Evolutionary conservation across 805 yeast genomes (phyloP).

Genomic region (Ogataea ramenticola): DNA sequence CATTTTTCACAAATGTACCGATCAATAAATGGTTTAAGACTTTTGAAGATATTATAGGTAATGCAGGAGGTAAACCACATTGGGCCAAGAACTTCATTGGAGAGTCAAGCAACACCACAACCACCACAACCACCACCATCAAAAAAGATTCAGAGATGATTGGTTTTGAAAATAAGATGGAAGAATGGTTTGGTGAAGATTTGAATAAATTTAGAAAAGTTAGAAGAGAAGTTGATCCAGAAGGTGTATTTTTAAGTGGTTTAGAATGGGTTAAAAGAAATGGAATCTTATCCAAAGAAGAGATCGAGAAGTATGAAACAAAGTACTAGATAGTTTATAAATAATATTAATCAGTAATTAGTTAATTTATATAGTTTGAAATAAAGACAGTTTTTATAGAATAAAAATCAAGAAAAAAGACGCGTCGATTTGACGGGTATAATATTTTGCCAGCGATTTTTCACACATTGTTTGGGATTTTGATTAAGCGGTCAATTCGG

Average conservation of each 20-base stretch:
- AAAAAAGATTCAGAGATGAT: conserved; percentile 60
- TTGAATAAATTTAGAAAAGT: conserved; percentile 52
- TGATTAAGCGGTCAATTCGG: too few species aligned
- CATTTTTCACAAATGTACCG: conserved; percentile 71
- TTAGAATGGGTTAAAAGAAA: conserved; percentile 76
- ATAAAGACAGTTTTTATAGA: too few species aligned
- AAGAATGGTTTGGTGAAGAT: conserved; percentile 75
- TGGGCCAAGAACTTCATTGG: conserved; percentile 97
- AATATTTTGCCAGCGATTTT: too few species aligned
- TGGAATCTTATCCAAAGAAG: conserved; percentile 45
- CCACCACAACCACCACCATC: background rate
- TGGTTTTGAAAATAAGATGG: conserved; percentile 65
- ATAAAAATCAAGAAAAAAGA: too few species aligned
- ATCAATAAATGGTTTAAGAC: conserved; percentile 72
- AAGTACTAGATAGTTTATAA: too few species aligned
- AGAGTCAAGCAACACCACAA: conserved; percentile 10
- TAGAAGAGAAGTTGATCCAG: conserved; percentile 69
- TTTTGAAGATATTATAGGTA: conserved; percentile 74
- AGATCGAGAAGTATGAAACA: conserved; percentile 7
- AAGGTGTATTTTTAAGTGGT: conserved; percentile 72
- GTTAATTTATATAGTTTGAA: too few species aligned
- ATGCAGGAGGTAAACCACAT: conserved; percentile 90
- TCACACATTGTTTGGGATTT: too few species aligned
- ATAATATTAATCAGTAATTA: too few species aligned
- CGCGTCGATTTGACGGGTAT: background rate